Percentiles rank a stretch among this genome's conserved stretches.
Evolutionary conservation across 2,329 filamentous ascomycete genomes (phyloP).

Genomic region (Coniochaeta ligniaria): DNA sequence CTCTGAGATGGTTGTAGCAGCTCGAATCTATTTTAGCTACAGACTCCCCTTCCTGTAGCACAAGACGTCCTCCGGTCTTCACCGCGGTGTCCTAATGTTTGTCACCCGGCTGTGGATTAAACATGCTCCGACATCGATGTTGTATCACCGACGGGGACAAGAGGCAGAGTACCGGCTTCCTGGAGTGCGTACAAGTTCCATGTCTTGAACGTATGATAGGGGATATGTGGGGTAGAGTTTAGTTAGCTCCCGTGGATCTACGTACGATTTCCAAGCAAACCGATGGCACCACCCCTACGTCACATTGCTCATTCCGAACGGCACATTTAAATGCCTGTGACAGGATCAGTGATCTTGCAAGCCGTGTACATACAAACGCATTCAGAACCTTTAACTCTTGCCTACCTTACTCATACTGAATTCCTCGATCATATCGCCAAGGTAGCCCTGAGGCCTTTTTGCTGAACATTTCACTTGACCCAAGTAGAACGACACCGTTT

Average conservation of each 20-base stretch:
- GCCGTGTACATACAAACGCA: too few species aligned
- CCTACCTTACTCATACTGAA: too few species aligned
- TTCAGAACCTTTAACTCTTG: too few species aligned
- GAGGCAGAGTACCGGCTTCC: background rate
- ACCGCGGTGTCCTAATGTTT: background rate
- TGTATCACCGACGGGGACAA: background rate
- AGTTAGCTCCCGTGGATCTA: background rate
- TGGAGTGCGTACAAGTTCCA: too few species aligned
- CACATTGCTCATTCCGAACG: background rate
- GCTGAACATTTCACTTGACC: too few species aligned
- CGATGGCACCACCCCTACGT: background rate
- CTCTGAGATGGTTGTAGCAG: background rate
- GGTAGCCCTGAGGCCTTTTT: too few species aligned
- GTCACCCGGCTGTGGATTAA: background rate
- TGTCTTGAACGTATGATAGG: too few species aligned
- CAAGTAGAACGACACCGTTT: too few species aligned
- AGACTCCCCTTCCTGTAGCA: background rate
- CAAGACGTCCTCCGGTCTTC: background rate
- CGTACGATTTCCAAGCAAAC: background rate
- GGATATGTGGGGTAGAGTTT: background rate
- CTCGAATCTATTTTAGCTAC: background rate
- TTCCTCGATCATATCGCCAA: too few species aligned
- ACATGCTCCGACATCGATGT: background rate
- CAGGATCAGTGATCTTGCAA: too few species aligned
- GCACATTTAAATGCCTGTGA: background rate